phyloP scores from a whole-genome alignment of 352 stramenopile species.

The Phytophthora hybrid region DNA sequence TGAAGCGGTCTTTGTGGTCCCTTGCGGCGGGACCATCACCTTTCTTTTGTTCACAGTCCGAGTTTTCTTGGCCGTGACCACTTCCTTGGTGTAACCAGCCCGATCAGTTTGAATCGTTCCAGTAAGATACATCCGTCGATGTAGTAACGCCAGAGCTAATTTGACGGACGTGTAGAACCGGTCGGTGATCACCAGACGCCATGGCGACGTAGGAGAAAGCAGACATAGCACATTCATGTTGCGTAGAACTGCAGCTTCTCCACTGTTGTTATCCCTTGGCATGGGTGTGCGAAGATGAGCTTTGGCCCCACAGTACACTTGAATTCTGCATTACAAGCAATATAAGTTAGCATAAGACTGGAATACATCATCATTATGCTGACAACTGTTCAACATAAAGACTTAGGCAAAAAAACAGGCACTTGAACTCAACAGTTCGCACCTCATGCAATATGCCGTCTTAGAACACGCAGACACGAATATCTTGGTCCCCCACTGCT shows the following conservation, averaged over 20 bases:
- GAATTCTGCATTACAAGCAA: too few species aligned
- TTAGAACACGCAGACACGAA: too few species aligned
- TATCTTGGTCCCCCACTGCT: too few species aligned
- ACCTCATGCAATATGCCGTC: too few species aligned
- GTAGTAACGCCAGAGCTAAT: conserved; percentile 1
- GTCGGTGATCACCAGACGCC: background rate
- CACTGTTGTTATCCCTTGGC: too few species aligned
- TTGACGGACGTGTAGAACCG: conserved; percentile 8
- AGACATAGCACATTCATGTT: conserved; percentile 14
- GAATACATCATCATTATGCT: too few species aligned
- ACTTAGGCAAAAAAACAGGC: too few species aligned
- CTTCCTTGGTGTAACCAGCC: background rate
- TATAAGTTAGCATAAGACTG: too few species aligned
- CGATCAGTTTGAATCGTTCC: background rate
- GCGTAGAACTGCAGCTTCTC: background rate
- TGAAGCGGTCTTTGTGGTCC: background rate
- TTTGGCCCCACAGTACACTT: too few species aligned
- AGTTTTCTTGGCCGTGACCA: background rate
- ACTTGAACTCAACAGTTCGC: too few species aligned
- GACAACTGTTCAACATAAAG: too few species aligned
- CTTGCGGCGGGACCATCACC: background rate
- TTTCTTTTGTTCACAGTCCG: conserved; percentile 3
- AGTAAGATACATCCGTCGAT: background rate
- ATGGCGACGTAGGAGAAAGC: background rate
- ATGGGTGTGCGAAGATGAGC: too few species aligned